These are phyloP conservation scores for Cladosporium sp. DNA, from an alignment of 2,329 filamentous ascomycete genomes.

Conservation along the genomic window DNA sequence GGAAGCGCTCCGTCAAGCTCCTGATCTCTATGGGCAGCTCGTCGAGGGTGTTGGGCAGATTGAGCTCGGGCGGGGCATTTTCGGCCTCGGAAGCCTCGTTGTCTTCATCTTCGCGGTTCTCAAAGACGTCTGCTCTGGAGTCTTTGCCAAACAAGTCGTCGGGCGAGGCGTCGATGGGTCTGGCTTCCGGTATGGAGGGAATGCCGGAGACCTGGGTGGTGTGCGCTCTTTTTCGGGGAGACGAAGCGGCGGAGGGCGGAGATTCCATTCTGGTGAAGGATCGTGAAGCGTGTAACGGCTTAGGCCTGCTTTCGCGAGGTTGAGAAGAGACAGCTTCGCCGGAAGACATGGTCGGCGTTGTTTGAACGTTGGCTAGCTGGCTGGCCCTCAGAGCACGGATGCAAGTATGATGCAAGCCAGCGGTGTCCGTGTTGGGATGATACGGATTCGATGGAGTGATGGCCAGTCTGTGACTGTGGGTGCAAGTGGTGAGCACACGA, in stretches of 20 bases:
- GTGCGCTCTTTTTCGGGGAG: constrained; percentile 41
- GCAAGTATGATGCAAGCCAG: background rate
- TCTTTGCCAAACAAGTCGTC: constrained; percentile 28
- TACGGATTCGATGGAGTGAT: background rate
- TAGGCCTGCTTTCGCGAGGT: constrained; percentile 21
- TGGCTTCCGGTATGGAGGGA: constrained; percentile 41
- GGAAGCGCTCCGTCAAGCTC: constrained; percentile 86
- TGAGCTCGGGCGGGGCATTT: constrained; percentile 26
- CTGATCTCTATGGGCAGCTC: constrained; percentile 92
- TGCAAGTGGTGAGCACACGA: too few species aligned
- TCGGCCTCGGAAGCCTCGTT: constrained; percentile 15
- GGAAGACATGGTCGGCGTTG: constrained; percentile 9
- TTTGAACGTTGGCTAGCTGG: background rate
- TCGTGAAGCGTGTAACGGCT: constrained; percentile 38
- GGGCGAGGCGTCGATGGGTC: constrained; percentile 33
- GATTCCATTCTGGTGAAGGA: constrained; percentile 47
- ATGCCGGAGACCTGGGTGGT: constrained; percentile 43
- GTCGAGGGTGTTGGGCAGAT: constrained; percentile 66
- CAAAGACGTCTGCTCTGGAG: constrained; percentile 41
- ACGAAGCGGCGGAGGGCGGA: constrained; percentile 16
- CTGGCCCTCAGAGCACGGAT: constrained; percentile 1
- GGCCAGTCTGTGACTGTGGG: too few species aligned
- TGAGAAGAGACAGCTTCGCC: background rate
- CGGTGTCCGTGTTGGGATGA: too few species aligned
- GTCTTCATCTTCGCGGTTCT: constrained; percentile 33